Evolutionary conservation across 1,284 basidiomycete species (phyloP), one percentile per base, ranked within the genome.

Genomic region (Sanghuangporus baumii): DNA sequence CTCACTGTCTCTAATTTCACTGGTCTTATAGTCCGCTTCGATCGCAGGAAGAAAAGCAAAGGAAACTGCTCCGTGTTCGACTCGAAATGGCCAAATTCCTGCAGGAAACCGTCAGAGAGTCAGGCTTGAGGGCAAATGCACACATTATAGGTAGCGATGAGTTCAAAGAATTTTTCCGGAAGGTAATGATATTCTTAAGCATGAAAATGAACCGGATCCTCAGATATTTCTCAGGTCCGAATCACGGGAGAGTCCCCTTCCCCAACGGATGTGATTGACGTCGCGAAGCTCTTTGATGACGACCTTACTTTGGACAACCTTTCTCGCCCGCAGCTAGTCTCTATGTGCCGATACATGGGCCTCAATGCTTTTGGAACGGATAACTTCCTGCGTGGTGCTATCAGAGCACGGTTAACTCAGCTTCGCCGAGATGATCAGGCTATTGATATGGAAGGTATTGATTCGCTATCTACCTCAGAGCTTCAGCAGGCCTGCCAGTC

Each of bases 71-170:
- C 57, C 91, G 96, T 69, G 93, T 98, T 23, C 85, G 96, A 60
- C 81, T 99, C 31, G 96, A 98, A 74, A 98, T 99, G 96, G 97
- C 97, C 69, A 99, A 99, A 73, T 99, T 99, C 82, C 79, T 99
- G 55, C 96, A 98, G 73, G 97, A 98, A 75, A 98, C 97, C 1
- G 85, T 99, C 62, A 87, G 91, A 55, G 96, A 98, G 75, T 94
- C 93, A 14, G 94, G 94, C 47, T 81, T 98, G 63, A 94, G 93
- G 74, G 93, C 93, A 6, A 96, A 96, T 71, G 86, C 87, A 18
- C 90, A 91, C 70, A 96, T 99, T 64, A 86, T 98, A 62, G 93
- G 93, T 65, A 92, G 86, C 58, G 94, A 98, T 66, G 94, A 95
- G 60, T 99, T 99, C 83, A 98, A 98, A 73, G 94, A 98, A 75